phyloP scores from a whole-genome alignment of 179 eudicot species.

The Vitellaria paradoxa region DNA sequence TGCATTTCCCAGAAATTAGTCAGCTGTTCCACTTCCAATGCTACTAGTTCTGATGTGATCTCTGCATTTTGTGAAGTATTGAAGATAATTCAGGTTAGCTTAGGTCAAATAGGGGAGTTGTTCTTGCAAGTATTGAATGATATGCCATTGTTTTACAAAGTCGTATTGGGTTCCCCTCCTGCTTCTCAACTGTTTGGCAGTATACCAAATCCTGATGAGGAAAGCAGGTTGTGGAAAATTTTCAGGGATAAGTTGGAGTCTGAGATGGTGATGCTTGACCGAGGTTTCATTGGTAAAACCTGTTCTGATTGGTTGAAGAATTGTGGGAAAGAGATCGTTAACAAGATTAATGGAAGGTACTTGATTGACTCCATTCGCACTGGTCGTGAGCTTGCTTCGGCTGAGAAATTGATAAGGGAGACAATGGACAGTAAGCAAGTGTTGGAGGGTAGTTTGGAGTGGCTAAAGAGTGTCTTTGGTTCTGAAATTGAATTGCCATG shows the following conservation, averaged over 20 bases:
- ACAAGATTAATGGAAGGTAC: conserved; percentile 62
- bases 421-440: conserved; percentile 89
- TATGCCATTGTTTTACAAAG: conserved; percentile 88
- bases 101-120: conserved; percentile 90
- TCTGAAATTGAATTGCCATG: conserved; percentile 96
- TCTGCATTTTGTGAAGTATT: conserved; percentile 70
- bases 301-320: conserved; percentile 88
- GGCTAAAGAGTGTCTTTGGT: conserved; percentile 86
- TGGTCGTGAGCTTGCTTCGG: conserved; percentile 80
- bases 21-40: conserved; percentile 30
- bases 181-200: conserved; percentile 96
- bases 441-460: conserved; percentile 86
- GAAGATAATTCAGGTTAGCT: conserved; percentile 84
- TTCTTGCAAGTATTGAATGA: conserved; percentile 87
- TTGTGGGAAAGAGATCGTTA: conserved; percentile 80
- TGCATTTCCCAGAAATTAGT: conserved; percentile 75
- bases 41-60: conserved; percentile 50
- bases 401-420: conserved; percentile 80
- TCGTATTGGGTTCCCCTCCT: conserved; percentile 76
- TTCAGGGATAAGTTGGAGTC: conserved; percentile 81
- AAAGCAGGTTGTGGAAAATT: conserved; percentile 74
- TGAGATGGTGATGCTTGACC: conserved; percentile 62
- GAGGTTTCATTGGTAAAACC: conserved; percentile 59
- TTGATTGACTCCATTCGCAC: conserved; percentile 71
- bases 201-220: conserved; percentile 86